phyloP scores from a whole-genome alignment of 2,329 filamentous ascomycete species.

The Sporothrix euskadiensis region DNA sequence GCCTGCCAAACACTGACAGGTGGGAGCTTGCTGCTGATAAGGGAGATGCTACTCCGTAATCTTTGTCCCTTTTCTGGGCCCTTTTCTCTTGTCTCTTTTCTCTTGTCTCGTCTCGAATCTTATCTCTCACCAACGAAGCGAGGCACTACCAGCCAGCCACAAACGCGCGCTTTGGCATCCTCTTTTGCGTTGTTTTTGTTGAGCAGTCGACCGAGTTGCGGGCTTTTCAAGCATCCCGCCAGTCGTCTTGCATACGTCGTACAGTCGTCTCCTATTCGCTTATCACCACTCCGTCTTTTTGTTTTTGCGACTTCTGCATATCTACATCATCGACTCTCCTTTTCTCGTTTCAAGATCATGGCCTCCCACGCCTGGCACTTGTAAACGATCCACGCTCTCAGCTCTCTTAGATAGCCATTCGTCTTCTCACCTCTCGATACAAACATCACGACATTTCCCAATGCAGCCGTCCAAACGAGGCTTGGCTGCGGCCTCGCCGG shows the following conservation, averaged over 20 bases:
- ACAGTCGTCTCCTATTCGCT: neutral
- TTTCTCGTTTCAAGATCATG: neutral
- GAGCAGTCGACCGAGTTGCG: neutral
- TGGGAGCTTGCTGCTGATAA: neutral
- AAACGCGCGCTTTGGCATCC: neutral
- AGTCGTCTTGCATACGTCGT: too few relatives aligned
- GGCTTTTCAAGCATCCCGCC: neutral
- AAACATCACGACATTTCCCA: neutral
- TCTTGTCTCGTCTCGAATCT: neutral
- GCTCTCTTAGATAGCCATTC: neutral
- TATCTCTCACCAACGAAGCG: neutral
- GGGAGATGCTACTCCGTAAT: neutral
- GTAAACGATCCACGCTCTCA: too few relatives aligned
- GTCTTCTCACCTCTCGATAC: neutral
- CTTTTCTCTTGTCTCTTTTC: neutral
- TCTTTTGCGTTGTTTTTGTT: constrained; percentile 9
- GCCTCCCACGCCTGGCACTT: neutral
- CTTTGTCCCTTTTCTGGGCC: neutral
- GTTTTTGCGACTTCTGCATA: too few relatives aligned
- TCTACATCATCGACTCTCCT: neutral
- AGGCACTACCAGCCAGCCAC: neutral
- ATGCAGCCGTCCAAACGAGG: constrained; percentile 18
- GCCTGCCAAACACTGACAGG: neutral
- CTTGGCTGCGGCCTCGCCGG: neutral
- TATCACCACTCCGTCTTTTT: neutral